phyloP scores from a whole-genome alignment of 106 monocot genomes.

The Allium sativum region DNA sequence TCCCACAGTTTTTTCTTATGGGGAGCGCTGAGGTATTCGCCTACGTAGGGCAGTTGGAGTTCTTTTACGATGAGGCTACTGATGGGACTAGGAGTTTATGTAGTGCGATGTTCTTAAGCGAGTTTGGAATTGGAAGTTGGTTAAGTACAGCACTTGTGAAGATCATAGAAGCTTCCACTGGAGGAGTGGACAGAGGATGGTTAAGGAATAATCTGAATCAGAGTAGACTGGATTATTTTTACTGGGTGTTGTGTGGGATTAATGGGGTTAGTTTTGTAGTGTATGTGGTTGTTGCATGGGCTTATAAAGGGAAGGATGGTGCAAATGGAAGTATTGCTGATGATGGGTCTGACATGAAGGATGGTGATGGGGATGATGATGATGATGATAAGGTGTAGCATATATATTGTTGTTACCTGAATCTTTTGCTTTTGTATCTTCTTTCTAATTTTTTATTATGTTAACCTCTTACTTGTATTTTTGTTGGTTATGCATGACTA shows the following conservation, averaged over 20 bases:
- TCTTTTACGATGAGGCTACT: conserved; percentile 41
- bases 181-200: conserved; percentile 27
- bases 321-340: neutral
- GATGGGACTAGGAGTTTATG: conserved; percentile 29
- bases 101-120: conserved; percentile 25
- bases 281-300: conserved; percentile 17
- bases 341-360: neutral
- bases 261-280: conserved; percentile 18
- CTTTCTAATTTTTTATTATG: too few species aligned
- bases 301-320: conserved; percentile 20
- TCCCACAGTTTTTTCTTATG: conserved; percentile 50
- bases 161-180: conserved; percentile 13
- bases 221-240: conserved; percentile 37
- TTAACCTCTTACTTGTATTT: too few species aligned
- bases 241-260: conserved; percentile 31
- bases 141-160: conserved; percentile 17
- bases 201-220: conserved; percentile 23
- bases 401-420: too few species aligned
- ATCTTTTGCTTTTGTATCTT: too few species aligned
- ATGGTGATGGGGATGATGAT: neutral
- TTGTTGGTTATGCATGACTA: too few species aligned
- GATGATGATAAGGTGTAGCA: too few species aligned
- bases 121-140: conserved; percentile 25
- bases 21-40: conserved; percentile 32
- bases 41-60: conserved; percentile 50